Evolutionary conservation across 805 yeast genomes (phyloP).

Genomic region (Kazachstania bromeliacearum): DNA sequence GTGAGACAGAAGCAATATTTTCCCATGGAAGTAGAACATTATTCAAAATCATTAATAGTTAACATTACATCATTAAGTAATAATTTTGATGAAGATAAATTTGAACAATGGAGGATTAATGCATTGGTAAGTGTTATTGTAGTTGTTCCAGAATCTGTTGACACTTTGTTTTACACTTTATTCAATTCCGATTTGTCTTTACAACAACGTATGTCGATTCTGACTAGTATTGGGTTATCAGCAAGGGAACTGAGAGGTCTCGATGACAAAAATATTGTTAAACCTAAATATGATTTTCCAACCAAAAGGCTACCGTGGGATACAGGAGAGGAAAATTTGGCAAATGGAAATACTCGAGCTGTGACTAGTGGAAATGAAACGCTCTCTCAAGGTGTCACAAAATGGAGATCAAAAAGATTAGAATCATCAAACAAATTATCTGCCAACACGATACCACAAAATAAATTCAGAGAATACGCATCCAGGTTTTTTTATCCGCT

Average conservation of each 20-base stretch:
- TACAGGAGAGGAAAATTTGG: background rate
- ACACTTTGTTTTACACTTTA: slow-evolving; percentile 35
- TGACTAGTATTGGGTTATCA: slow-evolving; percentile 60
- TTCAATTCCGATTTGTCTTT: slow-evolving; percentile 70
- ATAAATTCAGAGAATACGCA: slow-evolving; percentile 32
- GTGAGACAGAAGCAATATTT: slow-evolving; percentile 54
- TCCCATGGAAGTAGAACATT: slow-evolving; percentile 51
- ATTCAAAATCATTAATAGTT: slow-evolving; percentile 45
- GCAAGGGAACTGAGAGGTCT: slow-evolving; percentile 65
- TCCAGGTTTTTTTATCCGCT: slow-evolving; percentile 43
- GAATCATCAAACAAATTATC: background rate
- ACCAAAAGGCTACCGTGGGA: slow-evolving; percentile 28
- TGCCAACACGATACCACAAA: slow-evolving; percentile 7
- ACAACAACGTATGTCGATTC: slow-evolving; percentile 61
- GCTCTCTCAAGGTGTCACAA: slow-evolving; percentile 4
- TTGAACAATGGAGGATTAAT: slow-evolving; percentile 57
- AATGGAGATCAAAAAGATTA: slow-evolving; percentile 31
- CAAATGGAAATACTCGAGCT: no score
- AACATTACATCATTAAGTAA: slow-evolving; percentile 47
- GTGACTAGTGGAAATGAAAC: background rate
- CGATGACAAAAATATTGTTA: slow-evolving; percentile 39
- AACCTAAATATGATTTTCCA: slow-evolving; percentile 31
- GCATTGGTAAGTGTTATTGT: slow-evolving; percentile 57
- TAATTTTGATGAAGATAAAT: slow-evolving; percentile 44
- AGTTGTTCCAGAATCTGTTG: slow-evolving; percentile 39